These are phyloP conservation scores for Blastobotrys apis DNA, from an alignment of 1,139 yeast species.

Conservation along the genomic window DNA sequence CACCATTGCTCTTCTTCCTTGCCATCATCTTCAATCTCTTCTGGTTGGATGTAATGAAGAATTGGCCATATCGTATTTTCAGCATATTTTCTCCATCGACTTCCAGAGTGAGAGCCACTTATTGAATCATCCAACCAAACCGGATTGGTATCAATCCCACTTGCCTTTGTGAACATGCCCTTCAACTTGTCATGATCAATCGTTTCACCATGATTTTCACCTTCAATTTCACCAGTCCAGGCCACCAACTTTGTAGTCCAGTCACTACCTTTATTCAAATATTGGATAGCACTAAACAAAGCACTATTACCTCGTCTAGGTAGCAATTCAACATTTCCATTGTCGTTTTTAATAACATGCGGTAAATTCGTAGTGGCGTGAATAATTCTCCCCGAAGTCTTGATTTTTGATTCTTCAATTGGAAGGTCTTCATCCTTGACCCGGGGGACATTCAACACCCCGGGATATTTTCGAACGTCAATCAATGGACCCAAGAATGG, in stretches of 20 bases:
- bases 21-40: constrained; percentile 53
- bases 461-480: constrained; percentile 10
- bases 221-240: constrained; percentile 88
- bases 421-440: background rate
- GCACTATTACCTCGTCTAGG: constrained; percentile 79
- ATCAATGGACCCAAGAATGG: constrained; percentile 30
- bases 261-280: constrained; percentile 55
- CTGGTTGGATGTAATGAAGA: constrained; percentile 82
- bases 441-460: constrained; percentile 1
- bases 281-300: constrained; percentile 66
- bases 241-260: constrained; percentile 90
- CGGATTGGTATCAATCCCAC: constrained; percentile 54
- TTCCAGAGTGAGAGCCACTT: constrained; percentile 47
- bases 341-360: constrained; percentile 42
- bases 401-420: constrained; percentile 1
- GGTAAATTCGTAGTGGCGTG: constrained; percentile 69
- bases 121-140: constrained; percentile 78
- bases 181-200: constrained; percentile 1
- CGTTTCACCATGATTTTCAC: constrained; percentile 51
- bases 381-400: constrained; percentile 55
- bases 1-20: constrained; percentile 73
- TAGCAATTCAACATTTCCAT: constrained; percentile 15
- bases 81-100: constrained; percentile 82
- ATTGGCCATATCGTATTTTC: constrained; percentile 93
- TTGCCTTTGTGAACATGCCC: constrained; percentile 5